Evolutionary conservation across 257 asterid species (phyloP).

Genomic region (Solanum verrucosum): DNA sequence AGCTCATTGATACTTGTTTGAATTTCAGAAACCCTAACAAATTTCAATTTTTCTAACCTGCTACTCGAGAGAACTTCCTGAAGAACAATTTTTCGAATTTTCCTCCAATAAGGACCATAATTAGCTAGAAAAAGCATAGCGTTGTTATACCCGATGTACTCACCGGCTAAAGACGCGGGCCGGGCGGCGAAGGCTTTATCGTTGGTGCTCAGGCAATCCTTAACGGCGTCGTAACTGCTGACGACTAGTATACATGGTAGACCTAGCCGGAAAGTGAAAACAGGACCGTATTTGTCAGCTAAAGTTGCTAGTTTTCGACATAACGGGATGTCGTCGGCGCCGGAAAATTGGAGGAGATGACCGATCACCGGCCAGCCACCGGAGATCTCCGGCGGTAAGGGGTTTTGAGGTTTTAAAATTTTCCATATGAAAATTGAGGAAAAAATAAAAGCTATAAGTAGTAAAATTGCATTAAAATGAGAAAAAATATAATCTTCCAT

Average conservation of each 20-base stretch:
- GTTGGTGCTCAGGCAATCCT: slow-evolving; percentile 4
- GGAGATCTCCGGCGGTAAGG: neutral
- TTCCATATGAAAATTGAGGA: neutral
- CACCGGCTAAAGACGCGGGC: neutral
- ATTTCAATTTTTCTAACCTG: slow-evolving; percentile 1
- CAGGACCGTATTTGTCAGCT: slow-evolving; percentile 13
- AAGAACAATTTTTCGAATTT: neutral
- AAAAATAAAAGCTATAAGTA: neutral
- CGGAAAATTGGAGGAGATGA: slow-evolving; percentile 3
- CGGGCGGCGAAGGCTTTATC: slow-evolving; percentile 1
- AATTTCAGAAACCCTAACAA: neutral
- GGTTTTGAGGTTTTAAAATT: neutral
- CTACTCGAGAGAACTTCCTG: slow-evolving; percentile 5
- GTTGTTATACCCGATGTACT: slow-evolving; percentile 1
- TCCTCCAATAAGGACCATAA: slow-evolving; percentile 12
- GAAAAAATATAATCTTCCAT: neutral
- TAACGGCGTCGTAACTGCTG: slow-evolving; percentile 2
- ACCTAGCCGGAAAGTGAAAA: slow-evolving; percentile 15
- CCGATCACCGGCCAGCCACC: slow-evolving; percentile 17
- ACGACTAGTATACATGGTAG: neutral
- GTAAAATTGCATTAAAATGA: neutral
- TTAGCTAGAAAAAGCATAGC: slow-evolving; percentile 11
- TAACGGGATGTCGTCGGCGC: neutral
- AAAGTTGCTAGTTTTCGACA: neutral
- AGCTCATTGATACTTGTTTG: slow-evolving; percentile 1